Evolutionary conservation across 73 alveolate genomes (phyloP), one percentile per base, ranked within the genome.

Genomic region (Tetrahymena malaccensis): DNA sequence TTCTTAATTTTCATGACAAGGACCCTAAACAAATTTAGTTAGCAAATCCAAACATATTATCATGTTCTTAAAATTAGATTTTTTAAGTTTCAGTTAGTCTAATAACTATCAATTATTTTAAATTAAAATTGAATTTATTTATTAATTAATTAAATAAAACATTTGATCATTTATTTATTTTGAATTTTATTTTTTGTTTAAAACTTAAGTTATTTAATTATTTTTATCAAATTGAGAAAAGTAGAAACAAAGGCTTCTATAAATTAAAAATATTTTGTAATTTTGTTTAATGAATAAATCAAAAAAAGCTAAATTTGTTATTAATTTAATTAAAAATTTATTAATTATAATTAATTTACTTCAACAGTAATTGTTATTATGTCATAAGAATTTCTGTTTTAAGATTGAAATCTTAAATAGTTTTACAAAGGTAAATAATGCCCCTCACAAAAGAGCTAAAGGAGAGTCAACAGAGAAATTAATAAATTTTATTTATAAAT

Each of bases 21-120:
- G 99, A 0, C 99, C 99, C 98, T 99, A 98, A 35, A 98, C 96
- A 96, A 98, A 97, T 96, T 98, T 99, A 93, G 99, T 98, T 85
- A 99, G 96, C 58, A 99, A 96, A 85, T 98, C 99, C 55, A 98
- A 95, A 89, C 99, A 97, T 94, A 97, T 97, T 38, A 94, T 97
- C 97, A 95, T 98, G 93, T 89, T 96, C 94, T 93, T 98, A 97
- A 94, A 99, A 98, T 97, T 97, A 96, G 94, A 98, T 97, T 85
- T 97, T 96, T 85, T 97, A 96, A 96, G 97, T 35, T 94, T 97
- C 96, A 94, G 97, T 94, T 93, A 98, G 95, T 96, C 97, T 85
- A 94, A 96, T 85, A 94, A 97, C 96, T 93, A 97, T 93, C n/a
- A n/a, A n/a, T n/a, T n/a, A n/a, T n/a, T n/a, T n/a, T n/a, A n/a